These are phyloP conservation scores for Coniochaeta sp. DNA, from an alignment of 2,329 filamentous ascomycete genomes.

Conservation along the genomic window DNA sequence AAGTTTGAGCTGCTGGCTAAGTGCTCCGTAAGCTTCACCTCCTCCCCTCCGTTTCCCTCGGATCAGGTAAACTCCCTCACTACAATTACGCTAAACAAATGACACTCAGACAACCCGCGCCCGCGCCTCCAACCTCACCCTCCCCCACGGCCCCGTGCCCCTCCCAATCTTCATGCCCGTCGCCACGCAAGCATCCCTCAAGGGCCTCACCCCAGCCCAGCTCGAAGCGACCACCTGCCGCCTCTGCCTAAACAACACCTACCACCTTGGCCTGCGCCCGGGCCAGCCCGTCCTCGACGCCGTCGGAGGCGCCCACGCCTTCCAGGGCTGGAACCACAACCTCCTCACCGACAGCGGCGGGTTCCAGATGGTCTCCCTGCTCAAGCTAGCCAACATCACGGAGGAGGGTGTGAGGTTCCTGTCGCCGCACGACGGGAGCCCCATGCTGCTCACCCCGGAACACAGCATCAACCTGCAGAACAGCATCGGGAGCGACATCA, in stretches of 20 bases:
- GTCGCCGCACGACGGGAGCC: constrained; percentile 89
- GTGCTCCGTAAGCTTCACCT: constrained; percentile 60
- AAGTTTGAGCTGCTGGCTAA: constrained; percentile 70
- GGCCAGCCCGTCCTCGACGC: constrained; percentile 83
- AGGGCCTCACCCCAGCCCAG: constrained; percentile 88
- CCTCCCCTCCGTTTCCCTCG: no score
- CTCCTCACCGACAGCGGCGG: constrained; percentile 78
- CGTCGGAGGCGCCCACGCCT: constrained; percentile 84
- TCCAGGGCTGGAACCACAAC: constrained; percentile 94
- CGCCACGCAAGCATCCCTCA: constrained; percentile 91
- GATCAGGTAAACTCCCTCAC: constrained; percentile 3
- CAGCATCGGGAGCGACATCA: constrained; percentile 95
- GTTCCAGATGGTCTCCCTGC: constrained; percentile 98
- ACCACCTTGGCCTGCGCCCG: constrained; percentile 90
- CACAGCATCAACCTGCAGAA: constrained; percentile 96
- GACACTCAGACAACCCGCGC: constrained; percentile 81
- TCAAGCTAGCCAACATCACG: constrained; percentile 88
- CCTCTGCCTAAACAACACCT: constrained; percentile 95
- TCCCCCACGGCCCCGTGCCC: constrained; percentile 86
- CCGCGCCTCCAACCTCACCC: constrained; percentile 75
- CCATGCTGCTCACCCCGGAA: constrained; percentile 95
- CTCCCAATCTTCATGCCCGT: constrained; percentile 98
- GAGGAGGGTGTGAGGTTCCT: constrained; percentile 94
- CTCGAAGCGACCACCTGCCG: constrained; percentile 83
- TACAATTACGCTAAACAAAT: not conserved